Base-by-base conservation (phyloP, 2,329 filamentous ascomycete genomes). In the Botrytis tulipae region DNA sequence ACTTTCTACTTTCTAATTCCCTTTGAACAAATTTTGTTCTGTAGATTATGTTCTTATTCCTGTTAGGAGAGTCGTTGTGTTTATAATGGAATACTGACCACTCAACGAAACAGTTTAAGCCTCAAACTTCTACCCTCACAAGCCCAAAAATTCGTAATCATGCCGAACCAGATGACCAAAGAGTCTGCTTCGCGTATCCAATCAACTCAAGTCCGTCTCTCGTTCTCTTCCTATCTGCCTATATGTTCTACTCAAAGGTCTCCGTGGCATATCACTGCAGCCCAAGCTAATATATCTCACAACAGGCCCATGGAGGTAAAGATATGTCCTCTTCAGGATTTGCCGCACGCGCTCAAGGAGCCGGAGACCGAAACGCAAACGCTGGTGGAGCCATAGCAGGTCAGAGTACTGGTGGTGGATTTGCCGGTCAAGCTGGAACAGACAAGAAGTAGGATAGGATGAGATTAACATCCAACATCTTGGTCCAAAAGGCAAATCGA, bases 301-400 rank as follows among this genome's bases (percentile, higher is more conserved):
- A 32, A 69, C n/a, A 69, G 66, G 48, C 66, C 3, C 54, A 22
- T 2, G 66, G 35, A 0, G 66, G 35, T 10, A 42, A 42, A 16
- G 37, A 69, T 4, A 69, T 69, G 66, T 29, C 35, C 9, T 69
- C 66, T 32, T 40, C 35, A 8, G 66, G 66, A 29, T 69, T 69
- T 57, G 25, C 66, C 0, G 25, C 66, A 3, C 35, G 66, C 7
- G 66, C 48, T 1, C 66, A 69, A 69, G 1, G 48, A 32, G 48
- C 66, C 1, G 48, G 48, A 4, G 66, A 69, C 22, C 66, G 48
- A 1, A 42, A 29, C 10, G 29, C 14, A n/a, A 69, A 54, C 12
- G 3, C 25, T 29, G 9, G 66, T 18, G 25, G 32, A 29, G 3
- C 20, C 10, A 7, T 6, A 48, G 44, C 29, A 8, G 22, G 20